Conservation (phyloP, 202 grass and related monocot genomes). For the Zizania palustris region DNA sequence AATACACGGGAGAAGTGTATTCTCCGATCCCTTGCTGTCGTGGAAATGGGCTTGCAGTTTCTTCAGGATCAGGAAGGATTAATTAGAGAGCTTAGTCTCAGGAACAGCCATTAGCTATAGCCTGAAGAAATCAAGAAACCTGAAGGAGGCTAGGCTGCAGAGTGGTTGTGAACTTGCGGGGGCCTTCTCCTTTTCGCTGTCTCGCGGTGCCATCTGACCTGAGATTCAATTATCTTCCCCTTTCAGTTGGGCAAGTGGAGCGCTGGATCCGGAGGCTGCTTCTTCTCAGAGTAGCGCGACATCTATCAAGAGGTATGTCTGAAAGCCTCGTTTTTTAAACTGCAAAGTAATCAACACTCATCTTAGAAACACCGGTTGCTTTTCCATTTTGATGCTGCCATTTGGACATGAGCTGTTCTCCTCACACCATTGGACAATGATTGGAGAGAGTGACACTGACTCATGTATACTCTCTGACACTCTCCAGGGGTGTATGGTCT, state of each 20-base stretch:
- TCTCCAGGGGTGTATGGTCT: conserved; percentile 85
- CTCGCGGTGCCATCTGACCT: conserved; percentile 37
- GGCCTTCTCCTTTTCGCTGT: conserved; percentile 29
- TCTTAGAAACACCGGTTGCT: conserved; percentile 34
- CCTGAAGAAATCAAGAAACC: conserved; percentile 52
- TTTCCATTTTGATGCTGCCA: conserved; percentile 27
- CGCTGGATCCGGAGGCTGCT: conserved; percentile 77
- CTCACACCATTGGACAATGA: conserved; percentile 40
- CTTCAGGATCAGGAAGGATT: neutral
- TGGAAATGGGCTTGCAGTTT: neutral
- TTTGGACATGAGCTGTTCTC: conserved; percentile 35
- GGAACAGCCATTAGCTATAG: conserved; percentile 20
- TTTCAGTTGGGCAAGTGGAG: conserved; percentile 96
- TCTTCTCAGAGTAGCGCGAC: conserved; percentile 45
- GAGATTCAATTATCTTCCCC: conserved; percentile 21
- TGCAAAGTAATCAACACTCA: conserved; percentile 31
- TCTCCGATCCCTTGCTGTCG: neutral
- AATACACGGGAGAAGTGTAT: conserved; percentile 1
- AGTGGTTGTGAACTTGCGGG: conserved; percentile 50
- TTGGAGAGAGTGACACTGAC: conserved; percentile 40
- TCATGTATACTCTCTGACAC: conserved; percentile 32
- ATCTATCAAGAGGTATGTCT: conserved; percentile 56
- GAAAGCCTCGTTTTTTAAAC: neutral
- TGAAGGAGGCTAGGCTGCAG: conserved; percentile 32
- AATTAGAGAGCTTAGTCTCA: neutral